A percentile compares a stretch with the other conserved stretches of the same genome.
These are phyloP conservation scores for Pichia insulana DNA, from an alignment of 805 yeast genomes.

Conservation along the genomic window DNA sequence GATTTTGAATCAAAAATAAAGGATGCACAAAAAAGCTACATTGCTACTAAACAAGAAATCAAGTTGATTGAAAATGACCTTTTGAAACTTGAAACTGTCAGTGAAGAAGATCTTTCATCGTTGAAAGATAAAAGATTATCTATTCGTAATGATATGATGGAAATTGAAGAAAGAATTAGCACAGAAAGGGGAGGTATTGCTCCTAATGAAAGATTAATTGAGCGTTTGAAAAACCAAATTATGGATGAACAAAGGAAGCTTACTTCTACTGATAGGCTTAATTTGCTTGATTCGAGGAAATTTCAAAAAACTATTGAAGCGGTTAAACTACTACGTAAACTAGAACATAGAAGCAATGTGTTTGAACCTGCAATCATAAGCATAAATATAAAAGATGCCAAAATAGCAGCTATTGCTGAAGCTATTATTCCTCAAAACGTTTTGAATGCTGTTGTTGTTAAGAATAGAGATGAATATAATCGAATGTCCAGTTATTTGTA, in stretches of 20 bases:
- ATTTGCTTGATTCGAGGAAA: conserved; percentile 31
- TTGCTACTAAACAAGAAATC: conserved; percentile 19
- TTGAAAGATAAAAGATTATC: conserved; percentile 21
- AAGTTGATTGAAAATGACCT: conserved; percentile 8
- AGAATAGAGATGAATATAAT: conserved; percentile 40
- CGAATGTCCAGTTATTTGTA: conserved; percentile 35
- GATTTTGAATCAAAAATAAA: conserved; percentile 30
- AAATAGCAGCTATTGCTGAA: conserved; percentile 49
- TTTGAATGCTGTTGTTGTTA: conserved; percentile 55
- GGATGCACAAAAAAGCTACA: conserved; percentile 28
- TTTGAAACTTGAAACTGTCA: conserved; percentile 9
- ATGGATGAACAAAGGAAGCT: conserved; percentile 17
- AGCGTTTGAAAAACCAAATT: conserved; percentile 14
- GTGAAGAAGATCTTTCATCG: conserved; percentile 16
- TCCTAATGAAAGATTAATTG: conserved; percentile 10
- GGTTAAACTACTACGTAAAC: conserved; percentile 34
- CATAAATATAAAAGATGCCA: conserved; percentile 42
- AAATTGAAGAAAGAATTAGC: conserved; percentile 14
- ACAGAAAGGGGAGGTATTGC: conserved; percentile 12
- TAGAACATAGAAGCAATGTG: conserved; percentile 29
- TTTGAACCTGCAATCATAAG: conserved; percentile 71
- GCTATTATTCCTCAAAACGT: conserved; percentile 46
- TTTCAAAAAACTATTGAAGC: conserved; percentile 27
- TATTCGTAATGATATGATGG: conserved; percentile 17
- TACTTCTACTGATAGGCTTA: conserved; percentile 43